phyloP scores from a whole-genome alignment of 192 early-diverging fungal genomes.

The Gryganskiella cystojenkinii region DNA sequence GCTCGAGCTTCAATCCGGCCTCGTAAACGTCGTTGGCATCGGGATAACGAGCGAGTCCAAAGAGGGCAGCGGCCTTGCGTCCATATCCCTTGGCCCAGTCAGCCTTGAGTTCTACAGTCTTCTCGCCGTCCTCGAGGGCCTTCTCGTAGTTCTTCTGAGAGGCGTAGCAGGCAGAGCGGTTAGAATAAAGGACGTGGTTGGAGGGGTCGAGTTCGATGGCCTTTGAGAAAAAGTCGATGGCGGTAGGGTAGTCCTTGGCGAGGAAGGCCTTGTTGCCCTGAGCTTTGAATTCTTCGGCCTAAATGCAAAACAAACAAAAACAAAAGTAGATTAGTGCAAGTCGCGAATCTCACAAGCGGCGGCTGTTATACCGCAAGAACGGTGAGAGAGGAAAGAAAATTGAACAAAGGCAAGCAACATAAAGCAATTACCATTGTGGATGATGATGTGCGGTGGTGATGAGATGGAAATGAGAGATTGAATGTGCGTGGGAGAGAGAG shows the following conservation, averaged over 20 bases:
- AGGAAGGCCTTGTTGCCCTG: conserved; percentile 89
- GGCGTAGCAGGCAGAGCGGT: conserved; percentile 89
- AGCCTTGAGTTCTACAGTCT: conserved; percentile 84
- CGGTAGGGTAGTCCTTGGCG: conserved; percentile 78
- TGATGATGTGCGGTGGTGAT: not conserved
- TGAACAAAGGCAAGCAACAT: no score
- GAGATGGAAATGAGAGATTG: not conserved
- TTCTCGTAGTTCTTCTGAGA: conserved; percentile 81
- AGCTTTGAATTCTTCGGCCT: conserved; percentile 57
- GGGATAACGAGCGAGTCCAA: conserved; percentile 72
- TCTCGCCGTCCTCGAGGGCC: conserved; percentile 86
- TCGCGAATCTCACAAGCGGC: no score
- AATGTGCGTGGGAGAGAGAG: no score
- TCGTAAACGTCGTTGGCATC: conserved; percentile 85
- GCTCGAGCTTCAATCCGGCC: conserved; percentile 82
- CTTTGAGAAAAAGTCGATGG: conserved; percentile 82
- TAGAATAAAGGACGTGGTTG: conserved; percentile 95
- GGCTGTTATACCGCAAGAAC: no score
- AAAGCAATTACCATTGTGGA: no score
- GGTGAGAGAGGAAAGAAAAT: no score
- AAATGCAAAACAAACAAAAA: not conserved
- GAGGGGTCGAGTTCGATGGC: conserved; percentile 87
- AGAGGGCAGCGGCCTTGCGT: conserved; percentile 89
- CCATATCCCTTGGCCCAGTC: conserved; percentile 93
- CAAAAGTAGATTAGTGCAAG: not conserved